These are phyloP conservation scores for Geotrichum aggregatum DNA, from an alignment of 1,139 yeast genomes.

Conservation along the genomic window DNA sequence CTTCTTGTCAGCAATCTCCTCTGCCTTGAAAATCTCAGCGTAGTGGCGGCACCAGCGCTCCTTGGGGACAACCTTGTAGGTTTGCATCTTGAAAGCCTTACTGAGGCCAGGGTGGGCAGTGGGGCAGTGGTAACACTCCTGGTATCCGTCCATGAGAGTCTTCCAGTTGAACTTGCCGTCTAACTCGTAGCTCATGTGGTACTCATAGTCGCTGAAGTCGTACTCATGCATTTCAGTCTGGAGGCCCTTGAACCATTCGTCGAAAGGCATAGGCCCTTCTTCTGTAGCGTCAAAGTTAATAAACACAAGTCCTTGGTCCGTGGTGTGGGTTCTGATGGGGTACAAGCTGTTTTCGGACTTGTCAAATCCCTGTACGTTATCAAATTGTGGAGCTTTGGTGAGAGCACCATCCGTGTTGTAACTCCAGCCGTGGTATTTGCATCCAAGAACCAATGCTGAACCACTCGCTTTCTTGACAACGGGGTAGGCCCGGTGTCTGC, in stretches of 20 bases:
- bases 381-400: slow-evolving; percentile 60
- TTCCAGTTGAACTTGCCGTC: slow-evolving; percentile 64
- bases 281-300: slow-evolving; percentile 48
- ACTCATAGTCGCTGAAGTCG: slow-evolving; percentile 58
- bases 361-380: slow-evolving; percentile 53
- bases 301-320: slow-evolving; percentile 55
- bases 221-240: slow-evolving; percentile 51
- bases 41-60: slow-evolving; percentile 58
- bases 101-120: slow-evolving; percentile 61
- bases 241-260: slow-evolving; percentile 51
- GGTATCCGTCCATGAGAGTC: slow-evolving; percentile 63
- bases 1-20: neutral
- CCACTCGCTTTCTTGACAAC: slow-evolving; percentile 56
- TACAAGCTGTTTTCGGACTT: slow-evolving; percentile 54
- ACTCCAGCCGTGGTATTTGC: slow-evolving; percentile 65
- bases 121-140: slow-evolving; percentile 64
- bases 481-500: slow-evolving; percentile 63
- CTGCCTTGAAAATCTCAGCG: slow-evolving; percentile 49
- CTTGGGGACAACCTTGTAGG: slow-evolving; percentile 60
- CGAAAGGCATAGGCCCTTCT: slow-evolving; percentile 44
- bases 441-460: slow-evolving; percentile 53
- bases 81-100: slow-evolving; percentile 57
- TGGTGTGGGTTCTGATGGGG: slow-evolving; percentile 52
- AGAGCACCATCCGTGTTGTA: slow-evolving; percentile 55
- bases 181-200: slow-evolving; percentile 61